Base-by-base conservation (phyloP, 2,329 filamentous ascomycete genomes). In the Thelonectria olida region DNA sequence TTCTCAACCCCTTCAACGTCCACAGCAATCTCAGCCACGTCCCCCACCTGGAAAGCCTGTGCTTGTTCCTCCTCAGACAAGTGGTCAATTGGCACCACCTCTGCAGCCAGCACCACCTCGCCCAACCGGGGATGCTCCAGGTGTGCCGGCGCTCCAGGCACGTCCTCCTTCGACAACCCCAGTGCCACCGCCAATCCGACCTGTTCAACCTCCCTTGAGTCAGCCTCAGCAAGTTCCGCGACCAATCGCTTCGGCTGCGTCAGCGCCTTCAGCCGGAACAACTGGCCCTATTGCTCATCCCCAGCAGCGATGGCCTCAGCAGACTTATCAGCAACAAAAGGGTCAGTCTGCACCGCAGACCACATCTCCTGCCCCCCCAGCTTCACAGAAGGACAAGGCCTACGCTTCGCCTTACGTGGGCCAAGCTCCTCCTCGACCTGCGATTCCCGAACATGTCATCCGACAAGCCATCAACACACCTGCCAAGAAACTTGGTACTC, bases 361-460 rank as follows among this genome's bases (percentile, higher is more conserved):
- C 19, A 58, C 62, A 15, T 70, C 73, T 36, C 65, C 70, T 47
- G 65, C 67, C 4, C 60, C 75, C 17, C 61, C 62, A n/a, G 59
- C 64, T 25, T 65, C 70, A 20, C 68, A 68, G 34, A 72, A 69
- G 54, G 73, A 76, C 58, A 78, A 72, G 60, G 50, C 59, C 8
- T 67, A 72, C 42, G 38, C 62, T 5, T 70, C 71, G 10, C 70
- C 76, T 2, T 74, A 77, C 53, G 66, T 65, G 34, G 66, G 68
- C 17, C 77, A 79, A 52, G 69, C 68, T 7, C 74, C 68, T 7
- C 74, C 75, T 7, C 72, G 73, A 41, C 76, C 77, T 36, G 75
- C 78, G 5, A 76, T 80, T 34, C 76, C 79, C n/a, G 76, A 79
- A 38, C 77, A 79, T 60, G 76, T 81, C 42, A 78, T 77, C 56